Conservation (phyloP, 805 yeast genomes). For the Ogataea dorogensis region DNA sequence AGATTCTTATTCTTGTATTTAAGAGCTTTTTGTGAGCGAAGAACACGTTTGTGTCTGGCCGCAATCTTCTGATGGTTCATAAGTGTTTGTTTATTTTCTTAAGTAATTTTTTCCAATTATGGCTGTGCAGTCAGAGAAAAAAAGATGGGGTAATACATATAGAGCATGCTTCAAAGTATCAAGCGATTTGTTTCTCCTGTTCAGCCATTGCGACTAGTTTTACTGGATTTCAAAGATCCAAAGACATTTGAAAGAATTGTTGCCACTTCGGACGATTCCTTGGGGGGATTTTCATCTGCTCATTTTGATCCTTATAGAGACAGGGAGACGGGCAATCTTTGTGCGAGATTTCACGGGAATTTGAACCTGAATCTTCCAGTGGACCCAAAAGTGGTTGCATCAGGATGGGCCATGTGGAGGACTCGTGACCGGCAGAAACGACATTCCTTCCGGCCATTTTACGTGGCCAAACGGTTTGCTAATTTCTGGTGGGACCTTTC, state of each 20-base stretch:
- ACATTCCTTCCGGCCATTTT: constrained; percentile 44
- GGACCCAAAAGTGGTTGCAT: constrained; percentile 59
- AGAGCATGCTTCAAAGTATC: constrained; percentile 9
- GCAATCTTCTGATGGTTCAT: constrained; percentile 18
- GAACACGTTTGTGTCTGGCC: constrained; percentile 14
- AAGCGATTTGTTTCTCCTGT: constrained; percentile 19
- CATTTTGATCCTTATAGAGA: constrained; percentile 44
- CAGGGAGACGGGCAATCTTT: constrained; percentile 34
- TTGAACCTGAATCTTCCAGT: constrained; percentile 63
- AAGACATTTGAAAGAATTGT: constrained; percentile 49
- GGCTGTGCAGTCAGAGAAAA: constrained; percentile 1
- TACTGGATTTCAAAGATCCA: constrained; percentile 59
- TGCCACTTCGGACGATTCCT: constrained; percentile 67
- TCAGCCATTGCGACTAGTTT: constrained; percentile 32
- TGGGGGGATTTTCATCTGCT: constrained; percentile 72
- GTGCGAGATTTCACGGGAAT: constrained; percentile 71
- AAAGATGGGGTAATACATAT: constrained; percentile 7
- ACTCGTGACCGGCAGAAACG: constrained; percentile 57
- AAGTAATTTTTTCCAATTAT: constrained; percentile 1
- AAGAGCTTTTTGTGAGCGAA: constrained; percentile 6
- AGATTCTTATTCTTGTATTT: constrained; percentile 24
- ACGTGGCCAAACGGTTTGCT: constrained; percentile 35
- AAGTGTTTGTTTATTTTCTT: constrained; percentile 1
- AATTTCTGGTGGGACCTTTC: constrained; percentile 71
- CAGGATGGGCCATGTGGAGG: constrained; percentile 82